Percentiles rank a stretch among this genome's conserved stretches.
These are phyloP conservation scores for Funneliformis caledonium DNA, from an alignment of 371 early-diverging fungal genomes.

Conservation along the genomic window DNA sequence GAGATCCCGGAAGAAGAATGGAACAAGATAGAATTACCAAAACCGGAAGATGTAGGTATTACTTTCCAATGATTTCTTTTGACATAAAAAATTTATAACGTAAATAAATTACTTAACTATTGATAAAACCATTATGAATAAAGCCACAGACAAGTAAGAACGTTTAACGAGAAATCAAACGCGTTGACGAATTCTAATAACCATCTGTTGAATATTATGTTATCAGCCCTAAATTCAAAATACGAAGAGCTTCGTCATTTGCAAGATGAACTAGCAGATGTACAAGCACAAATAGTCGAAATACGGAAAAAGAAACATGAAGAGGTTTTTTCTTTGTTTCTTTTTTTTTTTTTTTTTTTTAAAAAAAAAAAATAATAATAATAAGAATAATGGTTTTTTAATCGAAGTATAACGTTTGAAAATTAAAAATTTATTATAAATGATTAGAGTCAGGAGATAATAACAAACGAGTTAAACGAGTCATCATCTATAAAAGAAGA, in stretches of 20 bases:
- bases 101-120: neutral
- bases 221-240: slow-evolving; percentile 23
- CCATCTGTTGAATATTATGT: neutral
- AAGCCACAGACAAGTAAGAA: slow-evolving; percentile 25
- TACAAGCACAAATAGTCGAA: slow-evolving; percentile 25
- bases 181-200: neutral
- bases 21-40: slow-evolving; percentile 68
- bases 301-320: slow-evolving; percentile 1
- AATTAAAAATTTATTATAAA: neutral
- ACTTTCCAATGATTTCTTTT: neutral
- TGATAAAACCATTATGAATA: neutral
- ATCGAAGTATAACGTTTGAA: neutral
- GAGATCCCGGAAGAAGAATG: slow-evolving; percentile 73
- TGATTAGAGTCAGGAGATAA: neutral
- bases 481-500: neutral
- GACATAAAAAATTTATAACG: neutral
- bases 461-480: neutral
- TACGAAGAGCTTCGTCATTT: slow-evolving; percentile 35
- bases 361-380: neutral
- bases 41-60: slow-evolving; percentile 62
- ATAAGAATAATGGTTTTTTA: neutral
- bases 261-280: slow-evolving; percentile 31
- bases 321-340: neutral
- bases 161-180: neutral
- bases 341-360: neutral